Conservation (phyloP, 805 yeast genomes). For the Metahyphopichia silvanorum region DNA sequence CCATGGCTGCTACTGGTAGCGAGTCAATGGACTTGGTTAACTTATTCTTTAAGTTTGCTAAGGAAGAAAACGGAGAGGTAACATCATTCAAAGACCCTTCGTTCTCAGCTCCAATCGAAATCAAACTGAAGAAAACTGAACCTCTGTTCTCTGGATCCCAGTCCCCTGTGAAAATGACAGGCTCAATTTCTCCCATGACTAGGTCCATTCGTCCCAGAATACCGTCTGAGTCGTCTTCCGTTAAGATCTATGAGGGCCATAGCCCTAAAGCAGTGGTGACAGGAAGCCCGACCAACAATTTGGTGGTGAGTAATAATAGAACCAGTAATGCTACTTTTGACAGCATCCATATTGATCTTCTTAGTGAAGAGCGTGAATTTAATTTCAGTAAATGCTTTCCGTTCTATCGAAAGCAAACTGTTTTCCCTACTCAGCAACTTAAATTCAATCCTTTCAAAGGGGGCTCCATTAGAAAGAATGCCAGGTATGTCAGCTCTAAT, state of each 20-base stretch:
- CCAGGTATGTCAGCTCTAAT: slow-evolving; percentile 26
- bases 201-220: neutral
- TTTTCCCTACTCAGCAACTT: slow-evolving; percentile 54
- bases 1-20: neutral
- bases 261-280: too few species aligned
- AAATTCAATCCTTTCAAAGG: slow-evolving; percentile 22
- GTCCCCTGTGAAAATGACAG: neutral
- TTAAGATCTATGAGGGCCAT: too few species aligned
- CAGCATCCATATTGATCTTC: neutral
- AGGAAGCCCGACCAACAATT: neutral
- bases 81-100: neutral
- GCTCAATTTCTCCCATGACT: neutral
- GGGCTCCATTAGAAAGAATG: slow-evolving; percentile 19
- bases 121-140: too few species aligned
- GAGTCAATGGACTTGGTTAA: slow-evolving; percentile 31
- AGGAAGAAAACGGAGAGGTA: slow-evolving; percentile 23
- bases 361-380: slow-evolving; percentile 51
- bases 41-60: slow-evolving; percentile 38
- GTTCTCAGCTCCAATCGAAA: neutral
- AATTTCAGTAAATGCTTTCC: slow-evolving; percentile 82
- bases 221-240: neutral
- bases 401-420: slow-evolving; percentile 59
- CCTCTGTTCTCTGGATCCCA: too few species aligned
- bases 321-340: neutral
- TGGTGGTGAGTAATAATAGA: neutral